Evolutionary conservation across 495 filamentous ascomycete genomes (phyloP).

Genomic region (Trichoderma erinaceum): DNA sequence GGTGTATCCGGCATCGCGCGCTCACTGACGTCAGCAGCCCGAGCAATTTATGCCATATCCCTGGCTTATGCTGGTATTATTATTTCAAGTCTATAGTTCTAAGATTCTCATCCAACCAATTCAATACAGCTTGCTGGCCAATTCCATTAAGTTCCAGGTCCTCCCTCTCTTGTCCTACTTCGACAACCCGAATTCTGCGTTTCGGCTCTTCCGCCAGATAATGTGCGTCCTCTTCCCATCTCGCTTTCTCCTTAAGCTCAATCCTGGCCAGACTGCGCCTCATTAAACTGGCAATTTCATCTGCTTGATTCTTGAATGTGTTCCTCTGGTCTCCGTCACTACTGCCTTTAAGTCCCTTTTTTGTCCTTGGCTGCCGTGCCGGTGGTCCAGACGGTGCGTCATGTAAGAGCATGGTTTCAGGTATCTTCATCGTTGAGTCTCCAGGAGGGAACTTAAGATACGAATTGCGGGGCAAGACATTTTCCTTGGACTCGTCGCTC

Average conservation of each 20-base stretch:
- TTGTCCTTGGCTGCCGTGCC: neutral
- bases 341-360: neutral
- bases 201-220: conserved; percentile 19
- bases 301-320: conserved; percentile 32
- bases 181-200: conserved; percentile 20
- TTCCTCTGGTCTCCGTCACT: conserved; percentile 15
- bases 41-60: neutral
- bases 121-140: conserved; percentile 20
- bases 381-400: conserved; percentile 19
- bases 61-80: neutral
- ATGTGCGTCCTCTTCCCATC: conserved; percentile 25
- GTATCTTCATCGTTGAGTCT: conserved; percentile 31
- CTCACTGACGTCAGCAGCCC: no score
- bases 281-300: conserved; percentile 32
- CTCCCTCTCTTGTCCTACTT: conserved; percentile 17
- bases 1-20: no score
- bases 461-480: conserved; percentile 21
- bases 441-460: conserved; percentile 34
- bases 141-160: conserved; percentile 16
- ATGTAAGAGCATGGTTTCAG: conserved; percentile 32
- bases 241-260: conserved; percentile 27
- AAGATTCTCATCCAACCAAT: conserved; percentile 22
- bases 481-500: conserved; percentile 13
- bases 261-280: conserved; percentile 31
- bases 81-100: neutral